These are phyloP conservation scores for Boletus rufocinnamomeus DNA, from an alignment of 768 basidiomycete genomes.

Conservation along the genomic window DNA sequence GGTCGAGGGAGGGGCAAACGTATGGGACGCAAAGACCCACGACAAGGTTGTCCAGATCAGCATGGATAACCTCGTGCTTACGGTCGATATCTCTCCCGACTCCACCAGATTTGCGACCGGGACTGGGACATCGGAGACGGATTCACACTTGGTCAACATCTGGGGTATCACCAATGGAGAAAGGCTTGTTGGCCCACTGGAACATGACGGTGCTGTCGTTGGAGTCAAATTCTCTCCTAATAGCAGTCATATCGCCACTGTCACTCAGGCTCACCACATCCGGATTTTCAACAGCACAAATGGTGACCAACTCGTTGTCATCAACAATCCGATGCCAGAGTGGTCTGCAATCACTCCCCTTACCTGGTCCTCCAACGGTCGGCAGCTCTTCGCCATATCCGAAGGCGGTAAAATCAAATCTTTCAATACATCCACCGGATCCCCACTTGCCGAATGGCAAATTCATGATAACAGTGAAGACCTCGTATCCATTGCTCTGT, in stretches of 20 bases:
- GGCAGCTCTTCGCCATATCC: not conserved
- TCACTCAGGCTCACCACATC: not conserved
- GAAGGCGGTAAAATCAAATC: not conserved
- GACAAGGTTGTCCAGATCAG: not conserved
- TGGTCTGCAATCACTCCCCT: not conserved
- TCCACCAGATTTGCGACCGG: not conserved
- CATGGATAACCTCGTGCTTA: too few relatives aligned
- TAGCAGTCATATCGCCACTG: not conserved
- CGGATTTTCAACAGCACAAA: not conserved
- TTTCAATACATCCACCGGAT: not conserved
- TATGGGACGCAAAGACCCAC: not conserved
- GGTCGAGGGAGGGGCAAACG: not conserved
- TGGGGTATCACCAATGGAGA: not conserved
- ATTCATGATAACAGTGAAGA: not conserved
- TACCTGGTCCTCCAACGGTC: not conserved
- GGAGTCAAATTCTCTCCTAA: too few relatives aligned
- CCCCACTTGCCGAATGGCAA: not conserved
- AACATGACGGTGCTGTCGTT: not conserved
- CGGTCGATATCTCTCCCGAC: not conserved
- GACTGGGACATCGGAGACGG: not conserved
- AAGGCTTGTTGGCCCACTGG: not conserved
- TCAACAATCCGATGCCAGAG: not conserved
- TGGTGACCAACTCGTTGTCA: not conserved
- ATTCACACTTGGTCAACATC: not conserved
- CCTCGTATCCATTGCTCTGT: not conserved